These are phyloP conservation scores for Colletotrichum liaoningense DNA, from an alignment of 2,329 filamentous ascomycete genomes.

Conservation along the genomic window DNA sequence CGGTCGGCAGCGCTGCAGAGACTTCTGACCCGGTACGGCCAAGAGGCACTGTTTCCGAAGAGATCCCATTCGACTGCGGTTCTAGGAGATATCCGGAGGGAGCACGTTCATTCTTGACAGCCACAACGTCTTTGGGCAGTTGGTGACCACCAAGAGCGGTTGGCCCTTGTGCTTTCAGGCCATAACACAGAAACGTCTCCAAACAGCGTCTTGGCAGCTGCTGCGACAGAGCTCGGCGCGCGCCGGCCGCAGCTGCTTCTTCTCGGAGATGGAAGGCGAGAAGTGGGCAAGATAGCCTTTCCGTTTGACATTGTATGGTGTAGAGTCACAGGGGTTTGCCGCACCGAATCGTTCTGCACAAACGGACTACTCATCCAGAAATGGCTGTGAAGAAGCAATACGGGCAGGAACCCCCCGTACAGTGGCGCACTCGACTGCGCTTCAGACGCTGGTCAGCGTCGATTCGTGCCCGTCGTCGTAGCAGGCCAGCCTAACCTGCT, in stretches of 20 bases:
- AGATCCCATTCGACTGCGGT: too few species aligned
- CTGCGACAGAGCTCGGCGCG: too few species aligned
- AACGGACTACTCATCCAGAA: not conserved
- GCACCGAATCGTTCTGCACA: not conserved
- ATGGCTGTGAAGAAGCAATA: not conserved
- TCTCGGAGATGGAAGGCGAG: not conserved
- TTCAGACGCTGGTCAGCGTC: not conserved
- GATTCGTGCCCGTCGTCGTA: not conserved
- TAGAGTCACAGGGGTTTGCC: not conserved
- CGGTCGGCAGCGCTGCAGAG: not conserved
- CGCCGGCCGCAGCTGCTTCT: too few species aligned
- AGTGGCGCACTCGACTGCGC: not conserved
- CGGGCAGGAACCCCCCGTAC: not conserved
- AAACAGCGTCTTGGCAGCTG: too few species aligned
- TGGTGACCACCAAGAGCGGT: too few species aligned
- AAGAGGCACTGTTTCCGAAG: too few species aligned
- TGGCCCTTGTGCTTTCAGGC: too few species aligned
- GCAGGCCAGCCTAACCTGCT: not conserved
- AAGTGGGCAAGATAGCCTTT: not conserved
- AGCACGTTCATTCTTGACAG: too few species aligned
- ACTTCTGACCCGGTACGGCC: too few species aligned
- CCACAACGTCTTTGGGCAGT: too few species aligned
- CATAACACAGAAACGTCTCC: too few species aligned
- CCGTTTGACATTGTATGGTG: not conserved
- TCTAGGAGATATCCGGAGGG: too few species aligned